Conservation (phyloP, 495 filamentous ascomycete genomes). For the Ramalina peruviana region DNA sequence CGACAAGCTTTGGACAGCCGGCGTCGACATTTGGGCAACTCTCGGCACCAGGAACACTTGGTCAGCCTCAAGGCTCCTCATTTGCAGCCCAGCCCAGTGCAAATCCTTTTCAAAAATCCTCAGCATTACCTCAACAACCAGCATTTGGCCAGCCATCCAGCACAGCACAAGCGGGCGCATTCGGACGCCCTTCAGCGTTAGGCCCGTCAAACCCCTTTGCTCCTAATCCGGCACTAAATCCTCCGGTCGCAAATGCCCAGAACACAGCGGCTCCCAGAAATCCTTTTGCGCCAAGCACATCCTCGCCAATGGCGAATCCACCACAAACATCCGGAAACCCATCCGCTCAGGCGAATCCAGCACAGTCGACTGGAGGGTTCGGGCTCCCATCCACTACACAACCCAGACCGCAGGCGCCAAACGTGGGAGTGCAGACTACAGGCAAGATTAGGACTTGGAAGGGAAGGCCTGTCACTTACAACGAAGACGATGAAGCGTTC, state of each 20-base stretch:
- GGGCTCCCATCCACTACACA: neutral
- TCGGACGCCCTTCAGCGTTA: conserved; percentile 11
- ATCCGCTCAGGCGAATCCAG: conserved; percentile 21
- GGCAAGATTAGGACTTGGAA: conserved; percentile 34
- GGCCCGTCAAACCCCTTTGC: conserved; percentile 13
- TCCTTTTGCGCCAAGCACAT: conserved; percentile 5
- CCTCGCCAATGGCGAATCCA: conserved; percentile 2
- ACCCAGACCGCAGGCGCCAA: too few species aligned
- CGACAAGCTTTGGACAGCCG: conserved; percentile 12
- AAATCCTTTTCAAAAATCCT: conserved; percentile 4
- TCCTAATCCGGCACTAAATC: conserved; percentile 21
- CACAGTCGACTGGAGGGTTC: neutral
- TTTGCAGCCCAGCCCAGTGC: conserved; percentile 16
- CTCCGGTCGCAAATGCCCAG: conserved; percentile 12
- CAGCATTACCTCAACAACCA: neutral
- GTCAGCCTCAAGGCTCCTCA: conserved; percentile 18
- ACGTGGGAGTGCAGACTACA: neutral
- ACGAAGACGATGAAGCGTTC: conserved; percentile 32
- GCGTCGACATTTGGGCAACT: conserved; percentile 24
- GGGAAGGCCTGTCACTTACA: conserved; percentile 38
- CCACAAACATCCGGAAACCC: conserved; percentile 18
- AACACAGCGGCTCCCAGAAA: conserved; percentile 26
- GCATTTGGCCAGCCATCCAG: conserved; percentile 19
- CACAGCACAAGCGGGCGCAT: conserved; percentile 1
- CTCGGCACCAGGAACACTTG: conserved; percentile 3